Conservation (phyloP, 352 stramenopile species). For the Pythium scleroteichum region DNA sequence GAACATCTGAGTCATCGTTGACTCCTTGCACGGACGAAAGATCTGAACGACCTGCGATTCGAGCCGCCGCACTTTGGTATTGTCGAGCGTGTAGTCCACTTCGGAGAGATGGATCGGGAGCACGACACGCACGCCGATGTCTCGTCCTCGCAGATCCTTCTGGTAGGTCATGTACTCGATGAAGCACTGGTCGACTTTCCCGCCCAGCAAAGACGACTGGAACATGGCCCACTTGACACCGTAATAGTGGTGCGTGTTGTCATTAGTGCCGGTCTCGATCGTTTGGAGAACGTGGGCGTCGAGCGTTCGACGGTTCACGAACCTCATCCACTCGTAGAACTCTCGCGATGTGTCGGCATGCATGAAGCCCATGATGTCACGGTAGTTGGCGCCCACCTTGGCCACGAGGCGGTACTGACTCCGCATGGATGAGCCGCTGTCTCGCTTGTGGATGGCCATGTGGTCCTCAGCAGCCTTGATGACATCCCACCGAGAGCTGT, state of each 20-base stretch:
- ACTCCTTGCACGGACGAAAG: slow-evolving; percentile 24
- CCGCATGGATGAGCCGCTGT: background rate
- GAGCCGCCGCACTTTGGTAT: slow-evolving; percentile 56
- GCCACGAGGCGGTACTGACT: slow-evolving; percentile 55
- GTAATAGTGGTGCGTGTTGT: slow-evolving; percentile 51
- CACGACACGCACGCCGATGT: slow-evolving; percentile 69
- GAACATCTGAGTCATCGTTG: slow-evolving; percentile 52
- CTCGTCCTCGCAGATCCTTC: slow-evolving; percentile 49
- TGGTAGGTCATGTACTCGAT: slow-evolving; percentile 78
- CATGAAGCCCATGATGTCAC: slow-evolving; percentile 65
- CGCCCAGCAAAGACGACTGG: slow-evolving; percentile 52
- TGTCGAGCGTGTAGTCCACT: slow-evolving; percentile 48
- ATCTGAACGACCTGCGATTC: slow-evolving; percentile 62
- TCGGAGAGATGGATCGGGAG: slow-evolving; percentile 64
- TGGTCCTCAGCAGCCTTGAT: slow-evolving; percentile 10
- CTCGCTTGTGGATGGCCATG: slow-evolving; percentile 7
- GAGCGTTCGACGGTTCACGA: slow-evolving; percentile 62
- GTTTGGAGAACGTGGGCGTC: slow-evolving; percentile 73
- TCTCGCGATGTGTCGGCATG: slow-evolving; percentile 56
- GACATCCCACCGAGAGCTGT: slow-evolving; percentile 11
- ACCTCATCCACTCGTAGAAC: slow-evolving; percentile 68
- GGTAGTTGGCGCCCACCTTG: slow-evolving; percentile 60
- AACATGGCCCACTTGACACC: slow-evolving; percentile 84
- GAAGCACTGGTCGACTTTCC: slow-evolving; percentile 70
- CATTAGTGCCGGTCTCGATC: slow-evolving; percentile 53